Base-by-base conservation (phyloP, 179 eudicot genomes). In the Spergularia azorica region DNA sequence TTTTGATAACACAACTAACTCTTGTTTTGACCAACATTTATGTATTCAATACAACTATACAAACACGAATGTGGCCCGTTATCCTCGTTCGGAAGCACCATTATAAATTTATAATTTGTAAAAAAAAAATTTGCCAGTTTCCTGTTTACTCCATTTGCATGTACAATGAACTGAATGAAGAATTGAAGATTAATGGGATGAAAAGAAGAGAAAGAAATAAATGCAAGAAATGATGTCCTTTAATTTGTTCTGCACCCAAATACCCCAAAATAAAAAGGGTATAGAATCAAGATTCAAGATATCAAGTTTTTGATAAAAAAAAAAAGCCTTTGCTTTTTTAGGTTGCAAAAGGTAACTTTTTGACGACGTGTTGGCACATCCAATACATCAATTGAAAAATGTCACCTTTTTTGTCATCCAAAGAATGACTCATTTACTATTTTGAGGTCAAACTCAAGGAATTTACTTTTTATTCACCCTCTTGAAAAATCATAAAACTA, bases 391-490 rank as follows among this genome's bases (percentile, higher is more conserved):
- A 13, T 78, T 38, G 65, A 63, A 78, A 71, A 78, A 78, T 78
- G 81, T 64, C 72, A 78, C 72, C 65, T 78, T 78, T 78, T 72
- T 57, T 48, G 58, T 63, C 76, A 63, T 56, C 76, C 52, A 54
- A 20, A 39, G 66, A 48, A 54, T 60, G 70, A 63, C 32, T 10
- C 17, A 10, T 43, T 64, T 65, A 64, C 81, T 43, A 63, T 64
- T 46, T 78, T n/a, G 3, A 77, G 76, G 80, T 77, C 80, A 77
- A 63, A 18, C 80, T 63, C 70, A 39, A 51, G 56, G 80, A 54
- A 71, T 77, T 71, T 62, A 71, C 70, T 41, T 52, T 70, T 56
- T 14, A 69, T 39, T 77, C 70, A 69, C 61, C 80, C 60, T 14
- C 61, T 41, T 77, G 20, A 70, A 61, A 70, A 61, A 12, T 62